A percentile compares a stretch with the other conserved stretches of the same genome.
Conservation (phyloP, 768 basidiomycete species). For the Heimioporus sp. region DNA sequence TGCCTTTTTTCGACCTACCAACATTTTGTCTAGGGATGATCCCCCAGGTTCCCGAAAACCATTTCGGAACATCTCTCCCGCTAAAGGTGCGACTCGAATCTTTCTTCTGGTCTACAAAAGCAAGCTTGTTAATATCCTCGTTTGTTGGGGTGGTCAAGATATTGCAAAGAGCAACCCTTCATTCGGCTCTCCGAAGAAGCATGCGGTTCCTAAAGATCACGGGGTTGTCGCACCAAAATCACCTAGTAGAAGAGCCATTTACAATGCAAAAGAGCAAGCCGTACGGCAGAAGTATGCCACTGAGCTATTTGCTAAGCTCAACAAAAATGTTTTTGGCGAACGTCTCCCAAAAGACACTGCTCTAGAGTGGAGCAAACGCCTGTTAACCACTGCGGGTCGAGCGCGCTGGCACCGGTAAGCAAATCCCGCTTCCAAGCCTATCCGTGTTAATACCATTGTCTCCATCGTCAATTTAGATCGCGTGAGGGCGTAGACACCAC, state of each 20-base stretch:
- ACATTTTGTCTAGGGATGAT: slow-evolving; percentile 38
- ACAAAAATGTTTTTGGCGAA: slow-evolving; percentile 52
- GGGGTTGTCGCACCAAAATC: slow-evolving; percentile 6
- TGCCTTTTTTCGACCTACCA: background rate
- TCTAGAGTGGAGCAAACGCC: slow-evolving; percentile 64
- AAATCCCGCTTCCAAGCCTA: background rate
- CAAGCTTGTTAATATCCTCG: background rate
- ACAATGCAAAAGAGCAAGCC: slow-evolving; percentile 41
- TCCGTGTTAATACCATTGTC: background rate
- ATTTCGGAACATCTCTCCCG: slow-evolving; percentile 21
- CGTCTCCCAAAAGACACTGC: slow-evolving; percentile 52
- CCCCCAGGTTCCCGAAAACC: slow-evolving; percentile 49
- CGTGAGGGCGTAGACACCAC: slow-evolving; percentile 56
- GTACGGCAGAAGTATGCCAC: slow-evolving; percentile 53
- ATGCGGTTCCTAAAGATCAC: background rate
- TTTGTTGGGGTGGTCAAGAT: slow-evolving; percentile 5
- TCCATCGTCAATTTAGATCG: slow-evolving; percentile 35
- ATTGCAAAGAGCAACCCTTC: slow-evolving; percentile 2
- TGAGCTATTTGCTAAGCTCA: slow-evolving; percentile 59
- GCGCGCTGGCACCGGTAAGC: slow-evolving; percentile 62
- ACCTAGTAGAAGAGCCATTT: slow-evolving; percentile 26
- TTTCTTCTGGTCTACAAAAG: background rate
- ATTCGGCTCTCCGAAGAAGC: slow-evolving; percentile 13
- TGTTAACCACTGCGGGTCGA: slow-evolving; percentile 67
- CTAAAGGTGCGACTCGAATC: background rate